Percentiles rank a stretch among this genome's conserved stretches.
Conservation (phyloP, 139 green algal species). For the Volvox africanus region DNA sequence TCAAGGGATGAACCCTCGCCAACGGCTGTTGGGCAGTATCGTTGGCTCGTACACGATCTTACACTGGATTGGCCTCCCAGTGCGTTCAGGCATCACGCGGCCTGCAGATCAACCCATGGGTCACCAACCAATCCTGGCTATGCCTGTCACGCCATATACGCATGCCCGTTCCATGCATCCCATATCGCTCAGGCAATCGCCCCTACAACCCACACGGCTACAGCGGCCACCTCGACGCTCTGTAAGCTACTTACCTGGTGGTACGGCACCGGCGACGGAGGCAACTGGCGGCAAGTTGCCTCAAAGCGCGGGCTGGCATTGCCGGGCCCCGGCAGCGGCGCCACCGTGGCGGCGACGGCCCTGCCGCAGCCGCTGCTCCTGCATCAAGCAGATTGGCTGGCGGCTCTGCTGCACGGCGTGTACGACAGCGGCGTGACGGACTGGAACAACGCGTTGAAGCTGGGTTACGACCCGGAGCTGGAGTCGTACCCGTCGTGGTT, state of each 20-base stretch:
- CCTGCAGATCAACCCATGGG: too few species aligned
- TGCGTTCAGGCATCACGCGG: too few species aligned
- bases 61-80: too few species aligned
- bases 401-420: slow-evolving; percentile 67
- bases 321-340: slow-evolving; percentile 3
- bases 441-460: slow-evolving; percentile 97
- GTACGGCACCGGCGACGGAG: neutral
- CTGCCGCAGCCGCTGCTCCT: slow-evolving; percentile 64
- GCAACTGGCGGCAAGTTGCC: neutral
- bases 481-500: slow-evolving; percentile 89
- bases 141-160: too few species aligned
- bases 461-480: slow-evolving; percentile 86
- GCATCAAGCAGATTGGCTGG: slow-evolving; percentile 86
- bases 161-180: too few species aligned
- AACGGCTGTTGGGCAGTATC: too few species aligned
- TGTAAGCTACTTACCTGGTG: slow-evolving; percentile 91
- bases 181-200: slow-evolving; percentile 70
- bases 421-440: slow-evolving; percentile 71
- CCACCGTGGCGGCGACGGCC: slow-evolving; percentile 13
- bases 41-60: too few species aligned
- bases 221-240: slow-evolving; percentile 86
- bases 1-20: too few species aligned
- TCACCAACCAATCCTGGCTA: too few species aligned
- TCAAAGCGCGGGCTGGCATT: neutral
- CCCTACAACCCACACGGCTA: slow-evolving; percentile 81